Evolutionary conservation across 352 stramenopile species (phyloP), one percentile per base, ranked within the genome.

Genomic region (Globisporangium acanthophoron): DNA sequence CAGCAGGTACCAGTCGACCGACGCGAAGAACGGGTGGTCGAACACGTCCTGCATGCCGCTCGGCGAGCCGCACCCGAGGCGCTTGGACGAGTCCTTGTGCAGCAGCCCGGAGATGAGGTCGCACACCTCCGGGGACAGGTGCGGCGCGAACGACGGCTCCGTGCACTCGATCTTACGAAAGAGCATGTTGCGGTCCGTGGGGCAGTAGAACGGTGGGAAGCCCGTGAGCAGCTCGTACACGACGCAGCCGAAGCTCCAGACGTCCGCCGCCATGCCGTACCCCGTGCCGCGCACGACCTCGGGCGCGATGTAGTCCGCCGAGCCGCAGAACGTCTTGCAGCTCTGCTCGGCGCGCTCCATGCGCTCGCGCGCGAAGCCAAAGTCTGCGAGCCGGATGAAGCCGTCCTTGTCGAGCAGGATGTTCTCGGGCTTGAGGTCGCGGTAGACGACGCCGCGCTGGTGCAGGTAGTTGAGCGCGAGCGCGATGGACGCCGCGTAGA

Each of bases 401-500:
- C 96, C 96, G 58, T 88, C 76, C 15, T 76, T 62, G 71, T 98
- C 86, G 24, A 97, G 59, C 56, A 97, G 66, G 24, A 97, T 78
- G 67, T 97, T 97, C 64, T 97, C 90, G 0, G 90, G 88, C 65
- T 97, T 97, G 46, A 97, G 74, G 62, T 97, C 89, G 9, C 89
- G 81, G 65, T 96, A 97, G 54, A 92, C 64, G 51, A 96, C 84
- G 39, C 81, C 83, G 16, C 65, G 73, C 24, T 85, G 66, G 62
- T 96, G 85, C 45, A 96, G 51, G 52, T 92, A 91, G 45, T 95
- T 85, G 45, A 99, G 88, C 21, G 97, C 97, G 0, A 98, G 68
- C 39, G 91, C 87, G 55, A 99, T 98, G 62, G 98, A 97, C 15
- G 97, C 96, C 0, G 95, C 88, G 72, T 99, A 99, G 73, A 99